Base-by-base conservation (phyloP, 192 early-diverging fungal species). In the Coemansia nantahalensis region DNA sequence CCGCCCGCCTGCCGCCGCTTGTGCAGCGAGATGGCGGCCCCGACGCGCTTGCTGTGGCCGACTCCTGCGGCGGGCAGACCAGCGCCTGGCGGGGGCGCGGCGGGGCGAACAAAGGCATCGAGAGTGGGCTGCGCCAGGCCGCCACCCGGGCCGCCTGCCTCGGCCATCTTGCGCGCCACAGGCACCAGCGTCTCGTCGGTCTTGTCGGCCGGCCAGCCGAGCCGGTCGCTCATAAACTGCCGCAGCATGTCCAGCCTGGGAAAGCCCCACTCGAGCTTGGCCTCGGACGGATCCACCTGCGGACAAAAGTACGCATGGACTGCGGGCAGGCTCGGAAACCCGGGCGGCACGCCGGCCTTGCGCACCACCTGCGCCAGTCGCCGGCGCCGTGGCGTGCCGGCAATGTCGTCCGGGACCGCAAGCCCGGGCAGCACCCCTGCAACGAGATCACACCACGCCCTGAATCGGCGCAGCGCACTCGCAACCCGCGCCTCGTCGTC, bases 251-350 rank as follows among this genome's bases (percentile, higher is more conserved):
- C 77, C 48, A 78, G 54, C 37, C 75, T 60, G 7, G 73, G 73
- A 21, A 62, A 70, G 5, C 65, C 63, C 71, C 68, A 79, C 39
- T 65, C 51, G 16, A 77, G 63, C 24, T 16, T 30, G 18, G 56
- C 30, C 5, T 54, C 36, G 0, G 57, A 62, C 30, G 77, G 30
- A 32, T 70, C 54, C 7, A 97, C 90, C 26, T 79, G 48, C 0
- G 97, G 97, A 16, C 81, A 49, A 21, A 83, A 55, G 62, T 98
- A 99, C 0, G 95, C 93, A 11, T 84, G 80, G 16, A 68, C 69
- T 1, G 98, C 84, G 33, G 78, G 79, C 14, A 77, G 69, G 56
- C 90, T 83, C 9, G 95, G 97, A 53, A 99, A 99, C 12, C 61
- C 59, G 0, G 74, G 67, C 0, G 94, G 86, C 2, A 99, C 50